Evolutionary conservation across 805 yeast genomes (phyloP).

Genomic region (Candida boidinii): DNA sequence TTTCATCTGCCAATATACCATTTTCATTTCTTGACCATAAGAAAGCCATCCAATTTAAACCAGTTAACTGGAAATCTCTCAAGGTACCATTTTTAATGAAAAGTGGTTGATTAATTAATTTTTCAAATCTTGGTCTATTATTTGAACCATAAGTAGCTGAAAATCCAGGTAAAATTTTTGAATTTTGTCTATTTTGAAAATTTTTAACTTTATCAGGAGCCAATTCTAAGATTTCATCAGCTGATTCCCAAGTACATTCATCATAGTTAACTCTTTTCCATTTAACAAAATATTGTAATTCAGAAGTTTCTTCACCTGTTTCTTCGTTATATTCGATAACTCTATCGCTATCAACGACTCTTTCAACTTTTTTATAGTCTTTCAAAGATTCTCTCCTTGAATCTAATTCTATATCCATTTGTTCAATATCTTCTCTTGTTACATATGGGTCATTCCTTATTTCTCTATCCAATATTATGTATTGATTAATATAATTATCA

Average conservation of each 20-base stretch:
- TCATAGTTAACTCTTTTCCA: constrained; percentile 94
- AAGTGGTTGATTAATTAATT: constrained; percentile 76
- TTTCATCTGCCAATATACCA: constrained; percentile 96
- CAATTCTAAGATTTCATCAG: constrained; percentile 72
- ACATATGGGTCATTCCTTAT: constrained; percentile 73
- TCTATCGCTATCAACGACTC: constrained; percentile 83
- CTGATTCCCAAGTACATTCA: constrained; percentile 95
- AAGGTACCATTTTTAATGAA: constrained; percentile 86
- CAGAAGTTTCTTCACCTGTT: constrained; percentile 52
- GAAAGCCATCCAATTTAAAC: constrained; percentile 99
- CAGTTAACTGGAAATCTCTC: constrained; percentile 96
- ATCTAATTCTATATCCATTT: constrained; percentile 86
- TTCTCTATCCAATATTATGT: constrained; percentile 63
- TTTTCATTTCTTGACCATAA: constrained; percentile 96
- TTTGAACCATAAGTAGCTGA: constrained; percentile 69
- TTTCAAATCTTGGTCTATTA: constrained; percentile 84
- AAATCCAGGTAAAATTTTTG: constrained; percentile 75
- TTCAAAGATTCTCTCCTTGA: constrained; percentile 74
- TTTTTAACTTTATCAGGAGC: constrained; percentile 80
- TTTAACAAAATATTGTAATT: constrained; percentile 76
- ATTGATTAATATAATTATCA: constrained; percentile 83
- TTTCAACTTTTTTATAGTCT: constrained; percentile 80
- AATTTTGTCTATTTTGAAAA: constrained; percentile 72
- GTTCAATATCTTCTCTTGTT: constrained; percentile 86
- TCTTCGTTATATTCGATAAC: too few relatives aligned